Evolutionary conservation across 1,284 basidiomycete genomes (phyloP).

Genomic region (Anthracocystis walkeri): DNA sequence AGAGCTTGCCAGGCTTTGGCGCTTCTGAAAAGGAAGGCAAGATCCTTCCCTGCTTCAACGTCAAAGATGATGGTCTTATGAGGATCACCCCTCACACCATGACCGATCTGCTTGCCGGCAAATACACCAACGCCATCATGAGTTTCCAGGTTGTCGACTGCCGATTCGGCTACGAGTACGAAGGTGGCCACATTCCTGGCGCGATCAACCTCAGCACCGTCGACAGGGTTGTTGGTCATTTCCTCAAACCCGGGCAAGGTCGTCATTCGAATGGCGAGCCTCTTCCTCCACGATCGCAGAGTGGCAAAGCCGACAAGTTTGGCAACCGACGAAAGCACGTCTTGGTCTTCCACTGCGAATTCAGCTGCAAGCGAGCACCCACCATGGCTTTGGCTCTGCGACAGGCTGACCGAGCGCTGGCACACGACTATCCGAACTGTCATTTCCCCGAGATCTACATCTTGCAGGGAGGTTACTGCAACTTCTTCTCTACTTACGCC

Average conservation of each 20-base stretch:
- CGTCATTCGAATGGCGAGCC: conserved; percentile 68
- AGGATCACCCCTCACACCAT: conserved; percentile 81
- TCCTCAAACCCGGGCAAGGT: conserved; percentile 75
- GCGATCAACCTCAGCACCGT: conserved; percentile 93
- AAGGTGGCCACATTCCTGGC: conserved; percentile 90
- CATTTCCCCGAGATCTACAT: conserved; percentile 98
- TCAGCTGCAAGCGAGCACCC: conserved; percentile 92
- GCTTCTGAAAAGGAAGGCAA: conserved; percentile 77
- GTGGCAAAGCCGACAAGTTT: conserved; percentile 74
- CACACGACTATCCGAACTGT: conserved; percentile 87
- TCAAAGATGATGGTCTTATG: conserved; percentile 94
- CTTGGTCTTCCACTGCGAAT: conserved; percentile 97
- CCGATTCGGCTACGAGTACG: conserved; percentile 96
- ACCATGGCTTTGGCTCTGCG: conserved; percentile 96
- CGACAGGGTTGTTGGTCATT: conserved; percentile 80
- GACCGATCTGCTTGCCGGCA: conserved; percentile 58
- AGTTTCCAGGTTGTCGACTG: conserved; percentile 82
- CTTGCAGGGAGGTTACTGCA: conserved; percentile 92
- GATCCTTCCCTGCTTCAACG: conserved; percentile 90
- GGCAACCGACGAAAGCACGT: conserved; percentile 78
- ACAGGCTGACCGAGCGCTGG: conserved; percentile 87
- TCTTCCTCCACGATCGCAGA: conserved; percentile 73
- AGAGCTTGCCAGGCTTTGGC: conserved; percentile 63
- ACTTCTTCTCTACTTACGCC: conserved; percentile 80
- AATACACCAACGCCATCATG: conserved; percentile 58